Evolutionary conservation across 352 stramenopile genomes (phyloP), one percentile per base, ranked within the genome.

Genomic region (Achlya hypogyna): DNA sequence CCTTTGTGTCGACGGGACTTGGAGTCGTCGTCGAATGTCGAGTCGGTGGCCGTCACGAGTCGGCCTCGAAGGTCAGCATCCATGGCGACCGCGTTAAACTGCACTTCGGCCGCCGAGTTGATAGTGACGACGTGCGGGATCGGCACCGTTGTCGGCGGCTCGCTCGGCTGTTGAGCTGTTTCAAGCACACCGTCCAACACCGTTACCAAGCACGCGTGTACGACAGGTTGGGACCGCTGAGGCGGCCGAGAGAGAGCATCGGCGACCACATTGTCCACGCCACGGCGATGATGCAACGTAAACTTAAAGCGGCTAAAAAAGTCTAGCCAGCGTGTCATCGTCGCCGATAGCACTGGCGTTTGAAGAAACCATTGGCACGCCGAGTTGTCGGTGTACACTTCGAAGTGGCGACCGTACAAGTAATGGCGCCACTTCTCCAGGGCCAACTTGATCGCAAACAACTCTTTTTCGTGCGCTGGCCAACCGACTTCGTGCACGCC

Each of bases 271-370:
- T 71, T 71, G 5, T 34, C 23, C n/a, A 47, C 40, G 25, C 43
- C 45, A 6, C 28, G 45, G 20, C 43, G 49, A 47, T 73, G 53
- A 58, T 71, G 63, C 12, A 74, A 16, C 14, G 28, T 32, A 34
- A 71, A 71, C 20, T 67, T 2, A 54, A 71, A 73, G n/a, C 62
- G 63, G 35, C 29, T 43, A 22, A 73, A 73, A 40, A 71, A 73
- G 16, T 63, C 63, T 27, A 73, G 63, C 43, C 29, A 69, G 22
- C 63, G 53, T 4, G 51, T 49, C 10, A 73, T 29, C 42, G 68
- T 71, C 31, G 63, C 5, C 10, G 35, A 68, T 9, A 70, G 25
- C 53, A 49, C 22, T 8, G 52, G 63, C 16, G 70, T 69, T 0
- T 60, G 35, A 2, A 73, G 16, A 23, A 73, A 62, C 69, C 62